These are phyloP conservation scores for Serendipita sp. DNA, from an alignment of 768 basidiomycete species.

Conservation along the genomic window DNA sequence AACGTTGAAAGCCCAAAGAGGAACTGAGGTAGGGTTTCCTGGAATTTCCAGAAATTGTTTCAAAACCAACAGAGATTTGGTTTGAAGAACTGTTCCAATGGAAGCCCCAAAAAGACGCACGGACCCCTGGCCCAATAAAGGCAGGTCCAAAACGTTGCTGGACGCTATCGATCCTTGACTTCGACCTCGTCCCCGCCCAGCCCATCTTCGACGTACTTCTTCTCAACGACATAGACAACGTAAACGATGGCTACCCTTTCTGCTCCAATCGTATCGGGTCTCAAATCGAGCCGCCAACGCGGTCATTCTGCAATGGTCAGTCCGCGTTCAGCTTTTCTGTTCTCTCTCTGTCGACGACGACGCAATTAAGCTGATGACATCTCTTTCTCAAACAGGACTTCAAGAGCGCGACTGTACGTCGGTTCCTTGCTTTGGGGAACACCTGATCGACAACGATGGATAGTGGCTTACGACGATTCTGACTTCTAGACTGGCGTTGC, in stretches of 20 bases:
- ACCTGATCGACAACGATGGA: neutral
- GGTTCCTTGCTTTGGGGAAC: neutral
- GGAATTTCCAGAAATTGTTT: too few species aligned
- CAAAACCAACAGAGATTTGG: too few species aligned
- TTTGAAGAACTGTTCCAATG: too few species aligned
- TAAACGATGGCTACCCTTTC: slow-evolving; percentile 12
- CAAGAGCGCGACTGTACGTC: slow-evolving; percentile 66
- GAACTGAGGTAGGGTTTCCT: too few species aligned
- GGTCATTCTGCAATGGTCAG: slow-evolving; percentile 19
- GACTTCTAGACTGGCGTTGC: slow-evolving; percentile 52
- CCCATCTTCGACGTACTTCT: neutral
- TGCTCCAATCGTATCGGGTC: slow-evolving; percentile 7
- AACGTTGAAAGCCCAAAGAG: too few species aligned
- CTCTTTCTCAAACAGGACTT: slow-evolving; percentile 38
- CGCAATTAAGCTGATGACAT: neutral
- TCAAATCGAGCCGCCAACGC: slow-evolving; percentile 16
- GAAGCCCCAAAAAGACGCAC: too few species aligned
- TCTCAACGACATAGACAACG: neutral
- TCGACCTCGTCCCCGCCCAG: neutral
- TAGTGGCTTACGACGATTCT: neutral
- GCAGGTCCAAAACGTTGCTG: slow-evolving; percentile 8
- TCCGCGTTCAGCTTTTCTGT: neutral
- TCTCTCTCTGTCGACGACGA: too few species aligned
- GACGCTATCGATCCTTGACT: neutral
- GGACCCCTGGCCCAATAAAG: too few species aligned